Evolutionary conservation across 129 eudicot genomes (phyloP), one percentile per base, ranked within the genome.

Genomic region (Rutidosis leptorrhynchoides): DNA sequence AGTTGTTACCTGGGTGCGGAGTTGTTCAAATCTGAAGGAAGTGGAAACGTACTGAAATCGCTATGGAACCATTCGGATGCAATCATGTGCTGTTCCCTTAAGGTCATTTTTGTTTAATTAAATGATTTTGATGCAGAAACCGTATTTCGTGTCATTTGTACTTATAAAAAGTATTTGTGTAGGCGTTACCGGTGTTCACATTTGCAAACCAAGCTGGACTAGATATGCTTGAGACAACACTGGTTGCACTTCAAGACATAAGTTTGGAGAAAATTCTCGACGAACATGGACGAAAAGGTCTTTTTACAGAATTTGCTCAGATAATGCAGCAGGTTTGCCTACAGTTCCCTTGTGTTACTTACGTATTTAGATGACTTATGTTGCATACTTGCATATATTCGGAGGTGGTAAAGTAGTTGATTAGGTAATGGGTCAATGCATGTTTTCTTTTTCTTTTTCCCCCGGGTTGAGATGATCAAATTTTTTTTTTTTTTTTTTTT

Each of bases 191-290:
- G 9, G 92, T 89, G 57, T 86, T 93, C 79, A 88, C 88, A 3
- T 93, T 93, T 70, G 95, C 96, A n/a, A 93, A 93, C 73, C 98
- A 93, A 78, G 96, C 96, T 59, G 98, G 96, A 56, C 83, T 93
- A 28, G 98, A 93, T 83, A 88, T 93, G 98, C 98, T 93, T 0
- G 98, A 93, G 81, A 92, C 98, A 16, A 92, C 98, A 59, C 69
- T 92, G 57, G 90, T 82, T 59, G 96, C 98, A 35, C 96, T 93
- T 68, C 98, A 93, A 74, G 98, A 93, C 79, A 83, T 92, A 1
- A 71, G 87, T 58, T 70, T 92, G 77, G 98, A 88, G 29, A 92
- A 85, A 70, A 83, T 93, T 65, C 81, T 93, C 22, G 95, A 93
- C 9, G 98, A 86, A 33, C 87, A 89, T 82, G 98, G 98, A 37